phyloP scores from a whole-genome alignment of 345 rosid genomes.

The Excoecaria agallocha region DNA sequence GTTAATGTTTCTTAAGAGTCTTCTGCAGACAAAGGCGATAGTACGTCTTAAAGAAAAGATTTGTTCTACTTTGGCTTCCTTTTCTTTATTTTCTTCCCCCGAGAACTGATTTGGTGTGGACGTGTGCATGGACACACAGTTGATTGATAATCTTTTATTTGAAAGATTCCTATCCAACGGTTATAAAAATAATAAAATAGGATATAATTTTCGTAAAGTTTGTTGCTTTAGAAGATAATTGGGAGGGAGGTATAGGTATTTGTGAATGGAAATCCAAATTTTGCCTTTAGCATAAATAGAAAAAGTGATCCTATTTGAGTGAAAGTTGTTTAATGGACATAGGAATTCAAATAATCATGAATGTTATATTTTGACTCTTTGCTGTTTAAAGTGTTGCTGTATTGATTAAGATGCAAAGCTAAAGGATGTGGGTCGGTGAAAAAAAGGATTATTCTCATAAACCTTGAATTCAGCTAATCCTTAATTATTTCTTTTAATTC shows the following conservation, averaged over 20 bases:
- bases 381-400: conserved; percentile 39
- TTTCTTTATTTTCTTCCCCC: conserved; percentile 13
- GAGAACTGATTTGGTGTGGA: background rate
- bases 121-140: background rate
- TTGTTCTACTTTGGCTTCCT: conserved; percentile 15
- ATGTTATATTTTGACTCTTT: conserved; percentile 35
- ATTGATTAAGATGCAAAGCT: conserved; percentile 50
- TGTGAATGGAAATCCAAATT: conserved; percentile 20
- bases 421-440: conserved; percentile 31
- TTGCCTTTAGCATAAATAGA: conserved; percentile 12
- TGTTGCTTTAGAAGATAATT: background rate
- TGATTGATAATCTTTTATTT: background rate
- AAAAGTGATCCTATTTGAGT: conserved; percentile 2
- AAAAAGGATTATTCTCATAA: conserved; percentile 11
- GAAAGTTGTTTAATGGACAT: conserved; percentile 13
- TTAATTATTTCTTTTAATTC: background rate
- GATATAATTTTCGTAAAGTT: background rate
- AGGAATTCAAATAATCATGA: conserved; percentile 30
- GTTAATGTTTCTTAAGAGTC: conserved; percentile 14
- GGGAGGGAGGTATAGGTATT: background rate
- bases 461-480: background rate
- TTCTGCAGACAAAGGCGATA: conserved; percentile 20
- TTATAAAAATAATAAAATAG: background rate
- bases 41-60: conserved; percentile 18
- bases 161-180: background rate